Conservation (phyloP, 2,329 filamentous ascomycete species). For the Fusarium piperis region DNA sequence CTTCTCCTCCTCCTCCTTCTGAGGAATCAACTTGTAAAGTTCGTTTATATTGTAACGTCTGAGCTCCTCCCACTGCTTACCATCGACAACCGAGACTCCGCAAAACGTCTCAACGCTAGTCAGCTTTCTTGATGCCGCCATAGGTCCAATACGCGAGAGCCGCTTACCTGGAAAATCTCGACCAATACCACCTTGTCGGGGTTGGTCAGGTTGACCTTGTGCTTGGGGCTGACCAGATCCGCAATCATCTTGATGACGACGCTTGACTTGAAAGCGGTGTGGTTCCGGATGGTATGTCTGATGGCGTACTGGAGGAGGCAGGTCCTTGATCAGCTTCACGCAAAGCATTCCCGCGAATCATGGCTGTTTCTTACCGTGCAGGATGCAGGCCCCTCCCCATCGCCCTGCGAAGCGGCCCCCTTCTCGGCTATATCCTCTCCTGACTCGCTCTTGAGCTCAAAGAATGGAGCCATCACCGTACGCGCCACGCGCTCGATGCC, state of each 20-base stretch:
- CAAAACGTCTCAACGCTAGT: conserved; percentile 69
- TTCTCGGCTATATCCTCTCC: conserved; percentile 27
- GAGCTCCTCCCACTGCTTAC: conserved; percentile 73
- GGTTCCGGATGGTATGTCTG: conserved; percentile 78
- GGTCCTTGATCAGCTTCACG: conserved; percentile 24
- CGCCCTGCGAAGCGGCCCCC: conserved; percentile 20
- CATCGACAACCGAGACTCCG: conserved; percentile 81
- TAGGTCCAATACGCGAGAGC: conserved; percentile 33
- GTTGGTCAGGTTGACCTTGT: conserved; percentile 81
- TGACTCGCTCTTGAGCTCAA: conserved; percentile 56
- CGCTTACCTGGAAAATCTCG: conserved; percentile 79
- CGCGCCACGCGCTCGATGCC: conserved; percentile 73
- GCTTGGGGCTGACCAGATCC: conserved; percentile 68
- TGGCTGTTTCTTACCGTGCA: conserved; percentile 55
- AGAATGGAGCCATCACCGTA: conserved; percentile 70
- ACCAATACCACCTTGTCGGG: conserved; percentile 83
- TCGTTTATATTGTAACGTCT: conserved; percentile 84
- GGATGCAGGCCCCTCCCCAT: conserved; percentile 32
- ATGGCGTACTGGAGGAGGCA: conserved; percentile 76
- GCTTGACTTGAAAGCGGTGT: conserved; percentile 73
- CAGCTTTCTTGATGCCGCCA: conserved; percentile 25
- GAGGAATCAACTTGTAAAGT: conserved; percentile 63
- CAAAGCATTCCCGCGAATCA: conserved; percentile 5
- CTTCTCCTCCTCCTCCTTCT: conserved; percentile 27
- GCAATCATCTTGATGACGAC: conserved; percentile 78